Base-by-base conservation (phyloP, 192 early-diverging fungal species). In the Coemansia sp. region DNA sequence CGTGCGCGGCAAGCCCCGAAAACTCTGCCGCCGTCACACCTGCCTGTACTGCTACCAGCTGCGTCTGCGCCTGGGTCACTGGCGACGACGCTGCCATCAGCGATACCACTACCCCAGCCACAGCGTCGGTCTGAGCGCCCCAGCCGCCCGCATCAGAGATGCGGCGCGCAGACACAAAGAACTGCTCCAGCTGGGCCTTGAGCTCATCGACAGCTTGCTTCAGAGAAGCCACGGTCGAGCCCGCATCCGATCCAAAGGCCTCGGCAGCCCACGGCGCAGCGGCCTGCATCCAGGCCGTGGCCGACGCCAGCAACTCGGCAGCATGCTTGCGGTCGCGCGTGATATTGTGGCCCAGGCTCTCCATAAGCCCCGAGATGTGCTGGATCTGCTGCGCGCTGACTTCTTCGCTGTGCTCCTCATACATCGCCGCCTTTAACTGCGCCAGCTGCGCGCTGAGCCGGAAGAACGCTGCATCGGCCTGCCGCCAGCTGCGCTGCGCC, bases 391-490 rank as follows among this genome's bases (percentile, higher is more conserved):
- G 53, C n/a, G 54, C 40, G 23, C 37, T 44, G n/a, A 62, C 40
- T 43, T 74, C 64, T 0, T 36, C 12, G 34, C 55, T 67, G 47
- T 66, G 63, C 31, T 69, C 66, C n/a, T 50, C 50, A 27, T 37
- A 56, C 4, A 48, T 32, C 4, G 52, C 51, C 3, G 63, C 35
- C 11, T 67, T 54, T 38, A 72, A 51, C 54, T 73, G 62, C 19
- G 46, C 58, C 7, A 64, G 25, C 47, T 58, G 62, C 10, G 63
- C 41, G 19, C 25, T 45, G 19, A 60, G 51, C 1, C 33, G 36
- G 54, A 74, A 74, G 55, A 67, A 74, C 7, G 39, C 54, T 1
- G 57, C 44, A 21, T 51, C 36, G 22, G 70, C 64, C 37, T 47
- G 33, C 38, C 47, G 64, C 70, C 57, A 60, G 30, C 20, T 33